A percentile compares a stretch with the other conserved stretches of the same genome.
Conservation (phyloP, 108 stramenopile species). For the Cyclostephanos tholiformis region DNA sequence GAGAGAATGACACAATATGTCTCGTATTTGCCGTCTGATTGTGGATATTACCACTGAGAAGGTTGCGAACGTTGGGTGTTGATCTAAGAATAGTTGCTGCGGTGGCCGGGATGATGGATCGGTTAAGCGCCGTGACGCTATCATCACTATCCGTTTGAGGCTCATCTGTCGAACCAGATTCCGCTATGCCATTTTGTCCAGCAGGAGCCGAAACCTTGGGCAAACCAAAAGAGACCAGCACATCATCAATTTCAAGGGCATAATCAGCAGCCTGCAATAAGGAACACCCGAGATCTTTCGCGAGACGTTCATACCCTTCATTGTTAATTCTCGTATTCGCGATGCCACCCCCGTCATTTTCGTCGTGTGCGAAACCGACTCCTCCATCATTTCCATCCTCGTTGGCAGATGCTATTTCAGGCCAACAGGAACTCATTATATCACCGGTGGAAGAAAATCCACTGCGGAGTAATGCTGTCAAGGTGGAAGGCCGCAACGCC, state of each 20-base stretch:
- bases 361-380: background rate
- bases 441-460: conserved; percentile 73
- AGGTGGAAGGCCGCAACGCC: conserved; percentile 76
- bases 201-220: conserved; percentile 5
- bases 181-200: background rate
- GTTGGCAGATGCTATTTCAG: background rate
- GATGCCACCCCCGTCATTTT: background rate
- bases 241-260: conserved; percentile 36
- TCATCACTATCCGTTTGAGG: background rate
- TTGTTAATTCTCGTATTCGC: conserved; percentile 1
- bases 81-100: conserved; percentile 41
- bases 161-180: background rate
- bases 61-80: conserved; percentile 9
- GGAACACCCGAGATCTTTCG: conserved; percentile 39
- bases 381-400: conserved; percentile 13
- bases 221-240: conserved; percentile 30
- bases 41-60: conserved; percentile 5
- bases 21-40: conserved; percentile 14
- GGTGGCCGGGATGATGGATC: conserved; percentile 15
- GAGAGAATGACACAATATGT: conserved; percentile 81
- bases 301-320: conserved; percentile 7
- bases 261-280: conserved; percentile 38
- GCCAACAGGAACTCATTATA: conserved; percentile 26
- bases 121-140: background rate
- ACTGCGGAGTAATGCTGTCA: conserved; percentile 56